phyloP scores from a whole-genome alignment of 352 stramenopile species.

The Poterioochromonas sp. region DNA sequence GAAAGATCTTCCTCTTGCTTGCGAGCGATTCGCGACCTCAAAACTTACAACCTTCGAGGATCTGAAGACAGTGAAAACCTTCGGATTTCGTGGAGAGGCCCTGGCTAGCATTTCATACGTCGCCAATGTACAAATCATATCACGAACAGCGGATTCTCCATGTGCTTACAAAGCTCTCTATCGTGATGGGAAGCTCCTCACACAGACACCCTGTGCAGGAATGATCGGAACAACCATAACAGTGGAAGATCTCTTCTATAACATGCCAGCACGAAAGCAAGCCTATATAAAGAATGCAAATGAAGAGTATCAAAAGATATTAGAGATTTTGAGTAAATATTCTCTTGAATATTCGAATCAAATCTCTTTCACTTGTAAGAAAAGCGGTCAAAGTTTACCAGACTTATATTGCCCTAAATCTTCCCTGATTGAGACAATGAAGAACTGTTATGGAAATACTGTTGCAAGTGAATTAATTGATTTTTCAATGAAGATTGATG shows the following conservation, averaged over 20 bases:
- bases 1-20: conserved; percentile 85
- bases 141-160: conserved; percentile 39
- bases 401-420: not conserved
- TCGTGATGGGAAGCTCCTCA: conserved; percentile 69
- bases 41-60: conserved; percentile 91
- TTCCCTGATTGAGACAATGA: conserved; percentile 49
- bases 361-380: conserved; percentile 90
- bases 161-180: conserved; percentile 74
- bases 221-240: conserved; percentile 5
- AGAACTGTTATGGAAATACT: conserved; percentile 53
- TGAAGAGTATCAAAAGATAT: conserved; percentile 74
- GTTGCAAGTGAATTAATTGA: conserved; percentile 55
- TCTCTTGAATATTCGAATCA: conserved; percentile 77
- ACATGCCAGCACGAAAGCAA: conserved; percentile 80
- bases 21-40: conserved; percentile 92
- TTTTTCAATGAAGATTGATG: conserved; percentile 37
- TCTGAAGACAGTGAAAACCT: conserved; percentile 82
- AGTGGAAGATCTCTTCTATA: conserved; percentile 97
- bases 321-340: conserved; percentile 92
- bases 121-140: conserved; percentile 61
- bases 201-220: conserved; percentile 50
- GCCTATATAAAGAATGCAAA: conserved; percentile 78
- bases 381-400: conserved; percentile 45
- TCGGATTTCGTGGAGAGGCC: conserved; percentile 96
- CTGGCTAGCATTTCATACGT: conserved; percentile 92